These are phyloP conservation scores for Paxillus involutus DNA, from an alignment of 768 basidiomycete genomes.

Conservation along the genomic window DNA sequence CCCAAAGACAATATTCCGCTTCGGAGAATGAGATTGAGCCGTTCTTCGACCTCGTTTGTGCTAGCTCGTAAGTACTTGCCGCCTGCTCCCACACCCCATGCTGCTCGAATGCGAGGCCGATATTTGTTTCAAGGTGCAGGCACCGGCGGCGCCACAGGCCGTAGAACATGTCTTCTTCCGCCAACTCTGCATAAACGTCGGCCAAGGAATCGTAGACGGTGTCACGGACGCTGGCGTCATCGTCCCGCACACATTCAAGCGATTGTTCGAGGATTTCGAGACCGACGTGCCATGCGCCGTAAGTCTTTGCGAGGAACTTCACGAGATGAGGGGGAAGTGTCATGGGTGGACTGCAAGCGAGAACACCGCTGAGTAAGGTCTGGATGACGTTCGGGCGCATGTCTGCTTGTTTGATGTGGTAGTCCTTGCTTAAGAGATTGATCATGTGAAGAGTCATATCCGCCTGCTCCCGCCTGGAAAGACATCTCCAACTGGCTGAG, in stretches of 20 bases:
- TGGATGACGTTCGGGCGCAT: conserved; percentile 91
- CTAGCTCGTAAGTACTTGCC: conserved; percentile 81
- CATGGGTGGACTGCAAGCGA: conserved; percentile 85
- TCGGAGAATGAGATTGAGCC: conserved; percentile 90
- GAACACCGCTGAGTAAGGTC: conserved; percentile 81
- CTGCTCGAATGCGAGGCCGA: conserved; percentile 88
- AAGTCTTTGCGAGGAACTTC: conserved; percentile 95
- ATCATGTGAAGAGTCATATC: conserved; percentile 91
- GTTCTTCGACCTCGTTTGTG: conserved; percentile 80
- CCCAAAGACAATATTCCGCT: conserved; percentile 96
- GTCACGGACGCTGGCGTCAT: conserved; percentile 77
- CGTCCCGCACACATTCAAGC: conserved; percentile 77
- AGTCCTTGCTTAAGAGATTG: conserved; percentile 88
- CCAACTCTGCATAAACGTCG: conserved; percentile 93
- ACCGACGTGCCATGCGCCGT: conserved; percentile 91
- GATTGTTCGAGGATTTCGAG: conserved; percentile 83
- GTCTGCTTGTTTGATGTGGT: conserved; percentile 86
- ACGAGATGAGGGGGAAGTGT: conserved; percentile 91
- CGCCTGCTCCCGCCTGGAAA: conserved; percentile 83
- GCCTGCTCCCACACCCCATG: conserved; percentile 98
- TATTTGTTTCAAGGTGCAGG: conserved; percentile 87
- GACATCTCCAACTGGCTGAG: conserved; percentile 79
- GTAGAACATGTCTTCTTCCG: conserved; percentile 97
- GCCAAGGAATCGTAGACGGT: conserved; percentile 87
- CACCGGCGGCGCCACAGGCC: conserved; percentile 92